Evolutionary conservation across 1,139 yeast genomes (phyloP).

Genomic region (Candida frijolesensis): DNA sequence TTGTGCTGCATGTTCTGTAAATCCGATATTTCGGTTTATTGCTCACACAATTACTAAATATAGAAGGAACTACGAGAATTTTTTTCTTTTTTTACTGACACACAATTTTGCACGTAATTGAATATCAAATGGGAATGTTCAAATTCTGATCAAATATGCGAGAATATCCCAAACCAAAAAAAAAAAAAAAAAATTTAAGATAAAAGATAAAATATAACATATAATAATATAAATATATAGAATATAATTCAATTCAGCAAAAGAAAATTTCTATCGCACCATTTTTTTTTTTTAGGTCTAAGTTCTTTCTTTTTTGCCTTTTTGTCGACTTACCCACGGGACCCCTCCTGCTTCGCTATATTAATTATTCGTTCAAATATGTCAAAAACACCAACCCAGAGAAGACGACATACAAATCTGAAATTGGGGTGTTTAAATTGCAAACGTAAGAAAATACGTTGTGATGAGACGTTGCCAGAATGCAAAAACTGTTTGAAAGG

Average conservation of each 20-base stretch:
- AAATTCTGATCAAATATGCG: background rate
- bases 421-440: constrained; percentile 47
- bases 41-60: background rate
- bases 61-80: constrained; percentile 1
- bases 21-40: background rate
- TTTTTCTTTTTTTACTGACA: background rate
- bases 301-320: background rate
- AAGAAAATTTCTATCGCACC: background rate
- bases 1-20: background rate
- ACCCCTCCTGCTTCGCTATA: background rate
- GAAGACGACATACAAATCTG: constrained; percentile 46
- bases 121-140: constrained; percentile 1
- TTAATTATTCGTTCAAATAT: background rate
- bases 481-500: constrained; percentile 43
- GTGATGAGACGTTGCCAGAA: constrained; percentile 47
- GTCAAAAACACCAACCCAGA: constrained; percentile 16
- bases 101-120: background rate
- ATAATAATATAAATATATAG: background rate
- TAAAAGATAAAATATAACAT: too few relatives aligned
- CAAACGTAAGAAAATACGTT: constrained; percentile 47
- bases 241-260: background rate
- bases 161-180: background rate
- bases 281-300: background rate
- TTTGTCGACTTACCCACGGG: background rate
- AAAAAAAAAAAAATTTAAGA: constrained; percentile 4